Evolutionary conservation across 1,284 basidiomycete species (phyloP).

Genomic region (Puccinia polysora): DNA sequence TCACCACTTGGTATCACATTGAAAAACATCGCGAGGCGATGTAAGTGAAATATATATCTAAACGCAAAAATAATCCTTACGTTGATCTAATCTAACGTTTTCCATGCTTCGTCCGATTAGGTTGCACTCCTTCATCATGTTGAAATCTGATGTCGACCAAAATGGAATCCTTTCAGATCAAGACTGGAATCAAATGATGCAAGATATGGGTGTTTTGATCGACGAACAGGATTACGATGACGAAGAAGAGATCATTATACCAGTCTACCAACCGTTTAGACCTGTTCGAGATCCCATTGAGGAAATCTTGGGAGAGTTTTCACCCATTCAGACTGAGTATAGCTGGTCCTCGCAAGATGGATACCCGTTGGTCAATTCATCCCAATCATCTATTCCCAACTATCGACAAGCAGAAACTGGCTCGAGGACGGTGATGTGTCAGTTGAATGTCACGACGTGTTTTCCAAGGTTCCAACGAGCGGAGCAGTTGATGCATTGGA

Average conservation of each 20-base stretch:
- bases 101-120: neutral
- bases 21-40: constrained; percentile 41
- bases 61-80: too few species aligned
- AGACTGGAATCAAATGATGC: neutral
- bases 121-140: constrained; percentile 3
- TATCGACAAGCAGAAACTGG: neutral
- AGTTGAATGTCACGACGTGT: constrained; percentile 1
- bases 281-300: neutral
- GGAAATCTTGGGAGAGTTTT: neutral
- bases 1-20: constrained; percentile 42
- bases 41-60: neutral
- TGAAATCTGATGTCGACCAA: constrained; percentile 11
- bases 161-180: neutral
- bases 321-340: constrained; percentile 9
- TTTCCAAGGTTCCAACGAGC: neutral
- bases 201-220: neutral
- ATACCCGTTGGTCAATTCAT: constrained; percentile 10
- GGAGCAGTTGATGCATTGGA: neutral
- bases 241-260: neutral
- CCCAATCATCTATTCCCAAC: neutral
- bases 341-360: constrained; percentile 28
- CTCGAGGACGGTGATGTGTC: constrained; percentile 1
- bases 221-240: neutral
- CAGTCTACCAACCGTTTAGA: neutral
- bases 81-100: neutral